A percentile compares a stretch with the other conserved stretches of the same genome.
Conservation (phyloP, 257 asterid genomes). For the Solanum lignicaule region DNA sequence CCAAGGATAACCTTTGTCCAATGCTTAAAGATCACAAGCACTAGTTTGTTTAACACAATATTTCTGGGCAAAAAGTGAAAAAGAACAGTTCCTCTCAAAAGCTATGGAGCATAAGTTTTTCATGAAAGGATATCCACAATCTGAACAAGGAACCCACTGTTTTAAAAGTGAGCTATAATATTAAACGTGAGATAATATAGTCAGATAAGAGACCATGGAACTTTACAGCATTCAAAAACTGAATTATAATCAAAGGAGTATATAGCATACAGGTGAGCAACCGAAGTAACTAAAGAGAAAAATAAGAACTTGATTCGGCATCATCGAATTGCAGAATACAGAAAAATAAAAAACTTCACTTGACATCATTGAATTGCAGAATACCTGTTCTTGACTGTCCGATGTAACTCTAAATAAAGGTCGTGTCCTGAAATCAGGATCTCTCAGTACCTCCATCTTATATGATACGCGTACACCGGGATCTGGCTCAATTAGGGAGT, state of each 20-base stretch:
- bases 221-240: background rate
- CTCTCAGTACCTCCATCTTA: slow-evolving; percentile 87
- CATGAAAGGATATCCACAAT: background rate
- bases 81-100: background rate
- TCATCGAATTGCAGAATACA: slow-evolving; percentile 6
- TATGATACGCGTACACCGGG: slow-evolving; percentile 44
- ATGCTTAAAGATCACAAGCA: background rate
- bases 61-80: background rate
- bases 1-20: background rate
- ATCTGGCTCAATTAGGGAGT: slow-evolving; percentile 27
- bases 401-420: slow-evolving; percentile 74
- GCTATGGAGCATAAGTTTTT: background rate
- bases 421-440: slow-evolving; percentile 43
- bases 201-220: background rate
- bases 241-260: background rate
- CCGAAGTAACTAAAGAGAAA: background rate
- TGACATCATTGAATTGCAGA: slow-evolving; percentile 6
- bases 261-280: background rate
- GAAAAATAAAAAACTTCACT: background rate
- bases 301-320: background rate
- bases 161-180: background rate
- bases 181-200: too few relatives aligned
- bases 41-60: background rate
- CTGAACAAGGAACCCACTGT: background rate
- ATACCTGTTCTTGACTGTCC: slow-evolving; percentile 79